Percentiles rank a stretch among this genome's conserved stretches.
Evolutionary conservation across 1,284 basidiomycete species (phyloP).

Genomic region (Caloboletus firmus): DNA sequence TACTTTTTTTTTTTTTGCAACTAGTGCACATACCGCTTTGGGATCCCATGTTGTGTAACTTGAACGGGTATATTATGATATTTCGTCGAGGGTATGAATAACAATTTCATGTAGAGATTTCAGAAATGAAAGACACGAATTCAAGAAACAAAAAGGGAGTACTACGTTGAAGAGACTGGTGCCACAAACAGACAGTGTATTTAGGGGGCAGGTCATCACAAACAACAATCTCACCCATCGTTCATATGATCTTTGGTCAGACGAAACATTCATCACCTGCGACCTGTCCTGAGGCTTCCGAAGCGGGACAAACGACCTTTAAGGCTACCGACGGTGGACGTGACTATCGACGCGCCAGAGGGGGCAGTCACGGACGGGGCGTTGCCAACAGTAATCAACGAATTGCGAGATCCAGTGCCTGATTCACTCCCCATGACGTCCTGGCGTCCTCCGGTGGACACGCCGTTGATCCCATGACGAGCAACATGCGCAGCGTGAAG

Average conservation of each 20-base stretch:
- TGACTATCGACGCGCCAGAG: slow-evolving; percentile 51
- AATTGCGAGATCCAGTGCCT: slow-evolving; percentile 63
- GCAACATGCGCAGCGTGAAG: slow-evolving; percentile 75
- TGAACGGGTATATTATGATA: slow-evolving; percentile 24
- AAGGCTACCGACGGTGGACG: slow-evolving; percentile 55
- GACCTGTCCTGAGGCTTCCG: slow-evolving; percentile 69
- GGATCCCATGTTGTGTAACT: slow-evolving; percentile 11
- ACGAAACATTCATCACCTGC: slow-evolving; percentile 39
- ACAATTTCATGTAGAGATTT: slow-evolving; percentile 3
- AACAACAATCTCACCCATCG: background rate
- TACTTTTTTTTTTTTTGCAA: slow-evolving; percentile 6
- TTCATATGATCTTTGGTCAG: background rate
- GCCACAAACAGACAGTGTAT: slow-evolving; percentile 1
- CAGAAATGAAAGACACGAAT: background rate
- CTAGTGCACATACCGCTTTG: slow-evolving; percentile 12
- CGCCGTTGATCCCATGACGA: slow-evolving; percentile 75
- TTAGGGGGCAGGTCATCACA: slow-evolving; percentile 1
- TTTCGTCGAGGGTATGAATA: slow-evolving; percentile 26
- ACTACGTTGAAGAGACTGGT: slow-evolving; percentile 7
- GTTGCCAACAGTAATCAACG: slow-evolving; percentile 65
- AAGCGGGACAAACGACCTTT: slow-evolving; percentile 69
- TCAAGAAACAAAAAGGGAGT: background rate
- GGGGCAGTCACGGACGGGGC: slow-evolving; percentile 41
- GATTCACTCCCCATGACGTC: slow-evolving; percentile 59
- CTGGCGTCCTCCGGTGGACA: slow-evolving; percentile 70